Evolutionary conservation across 192 early-diverging fungal species (phyloP), one percentile per base, ranked within the genome.

Genomic region (Podila epicladia): DNA sequence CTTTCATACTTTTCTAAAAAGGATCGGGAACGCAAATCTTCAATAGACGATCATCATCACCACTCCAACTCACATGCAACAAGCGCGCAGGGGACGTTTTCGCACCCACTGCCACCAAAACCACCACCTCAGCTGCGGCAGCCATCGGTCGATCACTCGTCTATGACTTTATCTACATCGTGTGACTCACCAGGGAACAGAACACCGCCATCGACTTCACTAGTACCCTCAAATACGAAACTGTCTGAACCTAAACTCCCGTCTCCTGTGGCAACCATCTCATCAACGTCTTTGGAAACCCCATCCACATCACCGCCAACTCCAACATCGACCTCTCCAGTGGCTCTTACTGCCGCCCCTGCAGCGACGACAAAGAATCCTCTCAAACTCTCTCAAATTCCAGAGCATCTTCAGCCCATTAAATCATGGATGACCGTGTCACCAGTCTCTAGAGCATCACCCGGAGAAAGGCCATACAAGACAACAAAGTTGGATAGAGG

Each of bases 401-500:
- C 50, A 53, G 60, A 58, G 1, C 67, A 80, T 32, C 35, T 80
- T 0, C 71, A 80, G 20, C 77, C 77, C 3, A 69, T 73, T 38
- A 80, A 80, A n/a, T 65, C 77, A 4, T 80, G 77, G 77, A 80
- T 80, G 71, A 80, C 77, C 6, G 37, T 41, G 3, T 35, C 77
- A 19, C 77, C 77, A 9, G 26, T 64, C 28, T 67, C 70, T 6
- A 67, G 77, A 61, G 57, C 77, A 1, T 66, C 66, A 0, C 62
- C 61, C 5, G 20, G 35, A 13, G 77, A 80, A 3, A 80, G 62
- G 37, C 8, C 70, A 28, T 19, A 41, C 12, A 64, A 70, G 24
- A 19, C 59, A 5, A 31, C 41, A 8, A 71, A 57, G 37, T 20
- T 20, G 1, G 74, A 76, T 24, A 69, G 63, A 63, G 63, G 75